Conservation (phyloP, 2,329 filamentous ascomycete species). For the Exophiala xenobiotica region DNA sequence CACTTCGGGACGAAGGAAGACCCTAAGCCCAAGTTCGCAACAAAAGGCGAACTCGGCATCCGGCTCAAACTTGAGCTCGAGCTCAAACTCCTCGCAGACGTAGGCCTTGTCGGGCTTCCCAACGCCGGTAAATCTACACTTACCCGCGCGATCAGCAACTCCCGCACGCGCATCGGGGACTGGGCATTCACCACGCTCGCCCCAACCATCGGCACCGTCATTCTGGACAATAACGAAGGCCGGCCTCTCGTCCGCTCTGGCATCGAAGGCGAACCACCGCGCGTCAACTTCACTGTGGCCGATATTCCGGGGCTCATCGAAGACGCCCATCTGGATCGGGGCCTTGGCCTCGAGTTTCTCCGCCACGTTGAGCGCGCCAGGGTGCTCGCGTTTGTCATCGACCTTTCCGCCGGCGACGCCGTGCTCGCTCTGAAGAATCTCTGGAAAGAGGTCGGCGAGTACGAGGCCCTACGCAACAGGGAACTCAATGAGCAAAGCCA, state of each 20-base stretch:
- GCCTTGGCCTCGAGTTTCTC: constrained; percentile 86
- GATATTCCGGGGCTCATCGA: constrained; percentile 94
- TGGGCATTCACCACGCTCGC: constrained; percentile 97
- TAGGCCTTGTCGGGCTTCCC: constrained; percentile 89
- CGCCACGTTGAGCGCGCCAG: constrained; percentile 92
- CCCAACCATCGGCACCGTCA: constrained; percentile 93
- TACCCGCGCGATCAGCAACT: constrained; percentile 81
- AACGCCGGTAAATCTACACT: constrained; percentile 97
- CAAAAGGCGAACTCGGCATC: constrained; percentile 76
- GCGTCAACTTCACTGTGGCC: constrained; percentile 85
- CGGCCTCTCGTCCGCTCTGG: constrained; percentile 58
- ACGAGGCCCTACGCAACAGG: constrained; percentile 75
- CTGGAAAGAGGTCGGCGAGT: constrained; percentile 88
- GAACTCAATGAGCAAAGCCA: constrained; percentile 65
- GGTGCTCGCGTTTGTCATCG: constrained; percentile 89
- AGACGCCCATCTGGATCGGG: constrained; percentile 87
- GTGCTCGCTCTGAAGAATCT: constrained; percentile 74
- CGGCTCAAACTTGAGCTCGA: constrained; percentile 81
- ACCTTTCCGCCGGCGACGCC: constrained; percentile 76
- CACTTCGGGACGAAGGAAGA: constrained; percentile 81
- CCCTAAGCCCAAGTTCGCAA: constrained; percentile 80
- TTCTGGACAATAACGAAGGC: constrained; percentile 82
- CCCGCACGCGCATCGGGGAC: constrained; percentile 81
- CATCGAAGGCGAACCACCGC: constrained; percentile 51
- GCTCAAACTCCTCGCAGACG: constrained; percentile 90